Conservation (phyloP, 2,329 filamentous ascomycete species). For the Macrophomina phaseolina region DNA sequence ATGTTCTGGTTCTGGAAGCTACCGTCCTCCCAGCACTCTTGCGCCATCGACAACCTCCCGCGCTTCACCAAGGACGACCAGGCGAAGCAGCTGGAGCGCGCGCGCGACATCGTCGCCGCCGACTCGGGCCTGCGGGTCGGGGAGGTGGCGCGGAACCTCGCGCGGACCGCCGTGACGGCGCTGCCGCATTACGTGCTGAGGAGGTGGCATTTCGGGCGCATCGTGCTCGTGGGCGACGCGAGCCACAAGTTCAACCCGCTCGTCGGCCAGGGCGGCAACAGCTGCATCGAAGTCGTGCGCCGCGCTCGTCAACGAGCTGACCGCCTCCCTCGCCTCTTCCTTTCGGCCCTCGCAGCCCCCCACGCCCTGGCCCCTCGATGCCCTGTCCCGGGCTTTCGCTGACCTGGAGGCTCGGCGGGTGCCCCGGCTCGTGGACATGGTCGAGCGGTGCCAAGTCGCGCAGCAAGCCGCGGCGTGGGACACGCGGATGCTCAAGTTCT, state of each 20-base stretch:
- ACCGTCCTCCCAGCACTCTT: background rate
- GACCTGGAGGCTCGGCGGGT: background rate
- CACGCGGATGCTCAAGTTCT: background rate
- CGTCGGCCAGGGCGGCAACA: conserved; percentile 4
- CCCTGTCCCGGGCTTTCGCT: background rate
- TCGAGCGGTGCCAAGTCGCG: conserved; percentile 10
- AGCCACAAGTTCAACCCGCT: conserved; percentile 15
- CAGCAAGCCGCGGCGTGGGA: background rate
- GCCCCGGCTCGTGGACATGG: conserved; percentile 6
- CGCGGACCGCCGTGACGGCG: conserved; percentile 2
- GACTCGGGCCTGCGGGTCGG: background rate
- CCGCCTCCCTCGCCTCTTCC: too few relatives aligned
- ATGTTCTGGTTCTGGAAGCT: conserved; percentile 13
- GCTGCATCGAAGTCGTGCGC: conserved; percentile 6
- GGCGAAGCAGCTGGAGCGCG: background rate
- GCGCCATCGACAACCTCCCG: background rate
- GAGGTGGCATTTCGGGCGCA: conserved; percentile 3
- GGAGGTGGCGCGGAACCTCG: background rate
- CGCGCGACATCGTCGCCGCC: background rate
- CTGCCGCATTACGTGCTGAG: background rate
- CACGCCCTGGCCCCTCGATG: background rate
- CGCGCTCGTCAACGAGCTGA: conserved; percentile 1
- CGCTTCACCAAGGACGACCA: background rate
- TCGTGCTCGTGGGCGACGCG: conserved; percentile 1
- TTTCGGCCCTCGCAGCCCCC: too few relatives aligned